A percentile compares a stretch with the other conserved stretches of the same genome.
Conservation (phyloP, 2,329 filamentous ascomycete species). For the Penicillium polonicum region DNA sequence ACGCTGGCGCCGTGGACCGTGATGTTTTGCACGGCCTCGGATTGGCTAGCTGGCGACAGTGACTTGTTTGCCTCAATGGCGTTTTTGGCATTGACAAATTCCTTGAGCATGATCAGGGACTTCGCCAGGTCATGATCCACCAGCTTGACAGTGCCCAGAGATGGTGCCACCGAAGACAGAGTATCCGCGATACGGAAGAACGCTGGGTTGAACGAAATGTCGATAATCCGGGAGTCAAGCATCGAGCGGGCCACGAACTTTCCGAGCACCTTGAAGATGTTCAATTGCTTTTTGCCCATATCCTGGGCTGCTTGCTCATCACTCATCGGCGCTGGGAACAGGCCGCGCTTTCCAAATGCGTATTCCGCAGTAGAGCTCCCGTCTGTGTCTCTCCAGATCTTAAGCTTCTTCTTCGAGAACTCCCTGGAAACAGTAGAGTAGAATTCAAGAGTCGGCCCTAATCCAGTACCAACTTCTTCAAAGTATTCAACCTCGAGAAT, state of each 20-base stretch:
- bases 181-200: conserved; percentile 92
- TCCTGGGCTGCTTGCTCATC: conserved; percentile 71
- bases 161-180: conserved; percentile 68
- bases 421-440: conserved; percentile 97
- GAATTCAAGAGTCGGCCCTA: conserved; percentile 94
- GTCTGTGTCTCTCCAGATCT: conserved; percentile 93
- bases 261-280: conserved; percentile 88
- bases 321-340: conserved; percentile 90
- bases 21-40: conserved; percentile 66
- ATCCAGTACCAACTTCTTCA: conserved; percentile 93
- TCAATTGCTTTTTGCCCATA: conserved; percentile 81
- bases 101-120: conserved; percentile 82
- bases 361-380: conserved; percentile 72
- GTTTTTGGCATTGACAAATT: conserved; percentile 80
- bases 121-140: conserved; percentile 84
- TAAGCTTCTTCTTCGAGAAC: conserved; percentile 95
- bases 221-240: conserved; percentile 97
- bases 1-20: conserved; percentile 72
- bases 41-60: conserved; percentile 68
- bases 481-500: conserved; percentile 98
- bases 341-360: conserved; percentile 76
- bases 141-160: conserved; percentile 81
- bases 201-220: conserved; percentile 93
- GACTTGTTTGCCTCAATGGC: conserved; percentile 70
- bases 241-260: conserved; percentile 98